These are phyloP conservation scores for Clarireedia sp. DNA, from an alignment of 2,329 filamentous ascomycete species.

Conservation along the genomic window DNA sequence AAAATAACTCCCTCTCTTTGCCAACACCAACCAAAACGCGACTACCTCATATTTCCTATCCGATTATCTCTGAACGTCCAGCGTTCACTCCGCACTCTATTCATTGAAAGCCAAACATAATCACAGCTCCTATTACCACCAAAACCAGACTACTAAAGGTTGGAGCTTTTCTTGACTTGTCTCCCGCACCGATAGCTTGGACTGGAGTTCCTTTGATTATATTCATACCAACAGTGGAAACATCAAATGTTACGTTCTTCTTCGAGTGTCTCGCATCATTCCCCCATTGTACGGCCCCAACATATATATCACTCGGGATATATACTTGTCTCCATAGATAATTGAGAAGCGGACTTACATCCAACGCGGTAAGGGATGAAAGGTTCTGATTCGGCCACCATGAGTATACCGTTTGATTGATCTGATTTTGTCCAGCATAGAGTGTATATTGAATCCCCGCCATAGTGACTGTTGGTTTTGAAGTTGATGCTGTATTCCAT, in stretches of 20 bases:
- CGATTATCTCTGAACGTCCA: too few relatives aligned
- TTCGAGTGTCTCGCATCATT: not conserved
- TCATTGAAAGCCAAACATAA: not conserved
- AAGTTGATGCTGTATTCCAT: not conserved
- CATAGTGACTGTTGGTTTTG: not conserved
- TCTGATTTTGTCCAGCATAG: not conserved
- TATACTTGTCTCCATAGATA: conserved; percentile 3
- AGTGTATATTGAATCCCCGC: not conserved
- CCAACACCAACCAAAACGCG: too few relatives aligned
- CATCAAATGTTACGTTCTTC: not conserved
- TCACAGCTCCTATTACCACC: not conserved
- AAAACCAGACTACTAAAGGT: not conserved
- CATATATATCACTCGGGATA: not conserved
- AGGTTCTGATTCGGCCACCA: not conserved
- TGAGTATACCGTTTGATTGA: not conserved
- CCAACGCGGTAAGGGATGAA: not conserved
- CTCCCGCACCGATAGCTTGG: not conserved
- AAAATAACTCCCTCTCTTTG: too few relatives aligned
- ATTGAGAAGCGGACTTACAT: not conserved
- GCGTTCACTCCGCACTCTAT: too few relatives aligned
- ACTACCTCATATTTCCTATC: too few relatives aligned
- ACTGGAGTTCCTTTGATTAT: not conserved
- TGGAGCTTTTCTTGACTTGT: not conserved
- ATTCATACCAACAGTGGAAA: not conserved
- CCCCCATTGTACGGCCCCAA: conserved; percentile 3